Evolutionary conservation across 2,329 filamentous ascomycete species (phyloP).

Genomic region (Ustilaginoidea virens): DNA sequence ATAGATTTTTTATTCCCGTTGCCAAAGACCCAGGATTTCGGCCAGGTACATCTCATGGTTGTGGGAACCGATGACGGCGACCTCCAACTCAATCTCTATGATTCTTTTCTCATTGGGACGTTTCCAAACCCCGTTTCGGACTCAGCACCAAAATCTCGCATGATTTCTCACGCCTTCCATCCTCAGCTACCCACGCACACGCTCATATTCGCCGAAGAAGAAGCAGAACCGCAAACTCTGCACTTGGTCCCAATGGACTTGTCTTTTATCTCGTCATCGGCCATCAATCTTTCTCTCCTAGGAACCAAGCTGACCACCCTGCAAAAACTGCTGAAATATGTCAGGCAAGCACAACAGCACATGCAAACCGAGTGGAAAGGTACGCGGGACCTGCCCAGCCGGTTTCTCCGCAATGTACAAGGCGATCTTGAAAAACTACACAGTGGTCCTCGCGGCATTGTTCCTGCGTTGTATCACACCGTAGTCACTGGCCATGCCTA

Average conservation of each 20-base stretch:
- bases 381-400: conserved; percentile 59
- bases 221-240: conserved; percentile 16
- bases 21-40: conserved; percentile 46
- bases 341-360: conserved; percentile 64
- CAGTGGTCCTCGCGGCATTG: conserved; percentile 44
- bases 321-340: conserved; percentile 74
- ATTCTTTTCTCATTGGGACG: conserved; percentile 65
- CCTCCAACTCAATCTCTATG: conserved; percentile 68
- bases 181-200: conserved; percentile 61
- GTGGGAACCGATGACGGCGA: conserved; percentile 56
- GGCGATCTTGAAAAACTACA: conserved; percentile 51
- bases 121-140: conserved; percentile 34
- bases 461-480: conserved; percentile 68
- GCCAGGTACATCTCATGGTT: conserved; percentile 66
- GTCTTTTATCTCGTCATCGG: conserved; percentile 64
- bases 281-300: conserved; percentile 68
- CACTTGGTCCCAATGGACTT: conserved; percentile 64
- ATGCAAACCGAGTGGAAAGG: conserved; percentile 74
- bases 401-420: conserved; percentile 65
- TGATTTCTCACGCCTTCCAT: conserved; percentile 53
- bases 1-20: conserved; percentile 56
- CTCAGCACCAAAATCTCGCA: conserved; percentile 13
- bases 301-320: conserved; percentile 77
- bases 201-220: conserved; percentile 39
- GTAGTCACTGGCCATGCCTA: conserved; percentile 72